phyloP scores from a whole-genome alignment of 225 moss, liverwort and hornwort genomes.

The Polytrichum commune region DNA sequence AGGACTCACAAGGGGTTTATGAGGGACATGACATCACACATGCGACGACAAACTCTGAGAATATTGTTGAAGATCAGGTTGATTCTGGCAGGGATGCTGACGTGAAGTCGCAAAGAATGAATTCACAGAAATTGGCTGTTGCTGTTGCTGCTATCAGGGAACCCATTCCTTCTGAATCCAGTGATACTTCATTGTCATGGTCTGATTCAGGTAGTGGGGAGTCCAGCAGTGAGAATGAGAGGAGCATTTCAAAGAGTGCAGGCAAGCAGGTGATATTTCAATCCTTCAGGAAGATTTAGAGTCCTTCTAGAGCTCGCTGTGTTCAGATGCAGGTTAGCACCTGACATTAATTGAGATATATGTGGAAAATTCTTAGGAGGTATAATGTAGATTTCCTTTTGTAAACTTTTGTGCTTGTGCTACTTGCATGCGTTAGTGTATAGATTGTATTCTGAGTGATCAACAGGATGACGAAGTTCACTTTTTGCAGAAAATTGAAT shows the following conservation, averaged over 20 bases:
- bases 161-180: slow-evolving; percentile 17
- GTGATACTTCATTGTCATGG: slow-evolving; percentile 40
- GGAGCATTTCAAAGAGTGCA: neutral
- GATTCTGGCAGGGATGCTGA: neutral
- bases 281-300: neutral
- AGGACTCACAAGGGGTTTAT: slow-evolving; percentile 17
- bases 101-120: neutral
- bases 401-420: neutral
- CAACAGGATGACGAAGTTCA: neutral
- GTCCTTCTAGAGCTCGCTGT: neutral
- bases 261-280: slow-evolving; percentile 6
- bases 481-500: too few species aligned
- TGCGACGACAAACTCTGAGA: too few species aligned
- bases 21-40: slow-evolving; percentile 4
- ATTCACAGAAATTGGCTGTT: slow-evolving; percentile 20
- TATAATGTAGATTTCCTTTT: neutral
- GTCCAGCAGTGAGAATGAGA: slow-evolving; percentile 4
- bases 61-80: neutral
- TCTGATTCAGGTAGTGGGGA: slow-evolving; percentile 34
- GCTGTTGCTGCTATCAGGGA: slow-evolving; percentile 22
- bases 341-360: too few species aligned
- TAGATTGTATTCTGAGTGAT: neutral
- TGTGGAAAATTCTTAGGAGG: too few species aligned
- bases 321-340: neutral
- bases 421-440: too few species aligned